Conservation (phyloP, 2,329 filamentous ascomycete genomes). For the Aureobasidium uvarum region DNA sequence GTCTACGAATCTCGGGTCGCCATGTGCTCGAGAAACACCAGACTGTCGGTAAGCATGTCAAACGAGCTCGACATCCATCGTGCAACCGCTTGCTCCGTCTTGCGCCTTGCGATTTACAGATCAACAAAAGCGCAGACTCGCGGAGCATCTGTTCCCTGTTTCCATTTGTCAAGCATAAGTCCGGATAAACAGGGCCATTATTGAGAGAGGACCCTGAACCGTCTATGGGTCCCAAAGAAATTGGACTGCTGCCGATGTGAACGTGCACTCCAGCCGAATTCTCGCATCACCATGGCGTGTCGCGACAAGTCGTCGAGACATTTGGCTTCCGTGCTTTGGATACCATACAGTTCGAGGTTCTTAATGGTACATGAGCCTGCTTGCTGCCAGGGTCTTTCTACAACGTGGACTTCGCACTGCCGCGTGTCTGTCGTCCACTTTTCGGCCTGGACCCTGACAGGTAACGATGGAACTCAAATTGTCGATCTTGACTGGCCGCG, state of each 20-base stretch:
- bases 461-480: slow-evolving; percentile 16
- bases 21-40: slow-evolving; percentile 21
- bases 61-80: background rate
- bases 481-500: background rate
- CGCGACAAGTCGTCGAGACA: background rate
- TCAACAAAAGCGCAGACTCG: slow-evolving; percentile 9
- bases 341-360: background rate
- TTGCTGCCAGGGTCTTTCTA: background rate
- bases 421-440: background rate
- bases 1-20: slow-evolving; percentile 15
- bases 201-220: slow-evolving; percentile 15
- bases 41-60: background rate
- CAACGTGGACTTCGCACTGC: background rate
- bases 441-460: slow-evolving; percentile 13
- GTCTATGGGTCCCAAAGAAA: slow-evolving; percentile 20
- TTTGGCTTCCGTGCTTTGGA: background rate
- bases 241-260: slow-evolving; percentile 9
- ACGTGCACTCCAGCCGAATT: slow-evolving; percentile 10
- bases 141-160: slow-evolving; percentile 2
- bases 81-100: background rate
- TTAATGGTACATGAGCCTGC: background rate
- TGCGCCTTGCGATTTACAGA: background rate
- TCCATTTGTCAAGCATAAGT: slow-evolving; percentile 14
- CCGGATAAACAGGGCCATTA: background rate
- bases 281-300: background rate